Percentiles rank a stretch among this genome's conserved stretches.
Evolutionary conservation across 495 filamentous ascomycete species (phyloP).

Genomic region (Hyaloscypha hepaticicola): DNA sequence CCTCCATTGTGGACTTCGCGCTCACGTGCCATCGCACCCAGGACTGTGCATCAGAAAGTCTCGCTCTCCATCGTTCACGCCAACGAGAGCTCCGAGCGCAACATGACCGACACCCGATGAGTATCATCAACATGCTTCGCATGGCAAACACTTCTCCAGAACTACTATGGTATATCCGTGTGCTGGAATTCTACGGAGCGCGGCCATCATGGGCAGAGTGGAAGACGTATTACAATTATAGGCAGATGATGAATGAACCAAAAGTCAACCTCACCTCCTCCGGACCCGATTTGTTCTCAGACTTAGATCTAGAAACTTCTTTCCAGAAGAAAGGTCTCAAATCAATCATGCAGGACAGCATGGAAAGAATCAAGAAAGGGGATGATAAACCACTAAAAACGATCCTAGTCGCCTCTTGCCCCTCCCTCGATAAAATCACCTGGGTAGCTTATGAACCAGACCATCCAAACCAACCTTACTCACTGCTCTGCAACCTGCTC

Average conservation of each 20-base stretch:
- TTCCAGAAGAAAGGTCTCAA: conserved; percentile 2
- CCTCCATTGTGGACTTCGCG: too few relatives aligned
- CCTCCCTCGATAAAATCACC: not conserved
- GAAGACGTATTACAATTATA: not conserved
- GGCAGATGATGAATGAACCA: not conserved
- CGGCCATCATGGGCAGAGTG: not conserved
- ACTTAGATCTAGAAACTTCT: not conserved
- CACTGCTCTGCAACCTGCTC: not conserved
- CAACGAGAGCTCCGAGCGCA: too few relatives aligned
- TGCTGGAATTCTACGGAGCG: not conserved
- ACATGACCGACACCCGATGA: too few relatives aligned
- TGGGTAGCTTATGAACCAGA: conserved; percentile 5
- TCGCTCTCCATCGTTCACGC: too few relatives aligned
- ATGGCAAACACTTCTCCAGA: too few relatives aligned
- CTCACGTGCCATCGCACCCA: too few relatives aligned
- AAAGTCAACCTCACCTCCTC: not conserved
- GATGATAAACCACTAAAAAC: conserved; percentile 9
- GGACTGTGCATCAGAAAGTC: too few relatives aligned
- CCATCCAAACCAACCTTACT: not conserved
- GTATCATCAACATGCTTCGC: too few relatives aligned
- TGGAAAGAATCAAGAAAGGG: conserved; percentile 3
- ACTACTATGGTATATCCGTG: too few relatives aligned
- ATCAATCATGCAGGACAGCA: not conserved
- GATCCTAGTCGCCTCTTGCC: conserved; percentile 3
- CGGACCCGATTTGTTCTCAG: not conserved